Evolutionary conservation across 2,329 filamentous ascomycete species (phyloP).

Genomic region (Paracorniculantispora psalliotae): DNA sequence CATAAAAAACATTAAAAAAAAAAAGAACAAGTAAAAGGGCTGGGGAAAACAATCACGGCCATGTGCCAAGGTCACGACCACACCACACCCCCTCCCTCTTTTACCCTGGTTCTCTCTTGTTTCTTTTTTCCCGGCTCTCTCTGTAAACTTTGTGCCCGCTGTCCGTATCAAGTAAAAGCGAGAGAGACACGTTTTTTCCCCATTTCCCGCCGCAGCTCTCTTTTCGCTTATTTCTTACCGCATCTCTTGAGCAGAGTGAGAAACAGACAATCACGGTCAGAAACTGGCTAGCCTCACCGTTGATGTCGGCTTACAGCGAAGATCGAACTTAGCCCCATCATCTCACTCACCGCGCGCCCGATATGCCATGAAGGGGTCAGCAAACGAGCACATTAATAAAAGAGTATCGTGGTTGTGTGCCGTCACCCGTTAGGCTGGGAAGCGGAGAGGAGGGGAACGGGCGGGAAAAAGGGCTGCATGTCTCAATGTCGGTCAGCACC

Average conservation of each 20-base stretch:
- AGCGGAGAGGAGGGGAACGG: background rate
- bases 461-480: background rate
- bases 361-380: background rate
- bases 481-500: conserved; percentile 3
- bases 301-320: background rate
- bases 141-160: background rate
- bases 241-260: background rate
- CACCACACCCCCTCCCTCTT: background rate
- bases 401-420: background rate
- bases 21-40: background rate
- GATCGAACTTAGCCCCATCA: background rate
- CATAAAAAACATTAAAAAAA: background rate
- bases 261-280: background rate
- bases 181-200: background rate
- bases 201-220: background rate
- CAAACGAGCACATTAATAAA: background rate
- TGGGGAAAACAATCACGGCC: background rate
- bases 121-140: background rate
- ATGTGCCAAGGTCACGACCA: conserved; percentile 8
- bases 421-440: background rate
- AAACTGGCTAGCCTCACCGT: background rate
- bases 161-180: background rate
- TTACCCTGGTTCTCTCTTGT: background rate
- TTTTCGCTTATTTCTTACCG: background rate
- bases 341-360: background rate